Evolutionary conservation across 805 yeast genomes (phyloP), one percentile per base, ranked within the genome.

Genomic region (Cyberlindnera nakhonratchasimensis): DNA sequence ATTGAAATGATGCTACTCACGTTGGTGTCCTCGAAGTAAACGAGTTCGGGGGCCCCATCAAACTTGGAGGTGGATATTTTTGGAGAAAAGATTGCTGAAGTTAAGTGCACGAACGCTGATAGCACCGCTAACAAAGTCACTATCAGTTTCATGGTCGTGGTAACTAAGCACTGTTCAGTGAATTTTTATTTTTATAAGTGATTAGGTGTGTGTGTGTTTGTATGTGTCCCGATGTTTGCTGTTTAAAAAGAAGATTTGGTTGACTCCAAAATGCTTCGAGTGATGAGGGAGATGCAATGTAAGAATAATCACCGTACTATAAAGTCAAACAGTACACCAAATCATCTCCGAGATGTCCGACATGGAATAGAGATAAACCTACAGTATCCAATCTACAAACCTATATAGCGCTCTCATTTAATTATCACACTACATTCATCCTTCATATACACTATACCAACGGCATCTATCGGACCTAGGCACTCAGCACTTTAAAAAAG

Each of bases 11-110:
- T 11, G 21, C 8, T 12, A 44, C 62, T 39, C 17, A 61, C 65
- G 13, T 61, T 44, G 13, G 64, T 51, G 37, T 62, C 65, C 32
- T 61, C 63, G 42, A 64, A 64, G 45, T 57, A 63, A 19, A 58
- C 42, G n/a, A 62, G 43, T 20, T 58, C 60, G 34, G 63, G 59
- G 6, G 57, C 43, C 6, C 55, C 55, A 8, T 50, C 41, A 21
- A 54, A 56, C 20, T 37, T 25, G 5, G 47, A 39, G 2, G 49
- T 34, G 13, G 46, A 39, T n/a, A 61, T 40, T 29, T 38, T 43
- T 34, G 64, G 67, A 9, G 53, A 48, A 46, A 60, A 62, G 16
- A 50, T 45, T 2, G 54, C 61, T 14, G 39, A 20, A 8, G 51
- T 38, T 19, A 24, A 37, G n/a, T 37, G 45, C 20, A 34, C 40